A percentile compares a stretch with the other conserved stretches of the same genome.
These are phyloP conservation scores for Annulohypoxylon maeteangense DNA, from an alignment of 495 filamentous ascomycete genomes.

Conservation along the genomic window DNA sequence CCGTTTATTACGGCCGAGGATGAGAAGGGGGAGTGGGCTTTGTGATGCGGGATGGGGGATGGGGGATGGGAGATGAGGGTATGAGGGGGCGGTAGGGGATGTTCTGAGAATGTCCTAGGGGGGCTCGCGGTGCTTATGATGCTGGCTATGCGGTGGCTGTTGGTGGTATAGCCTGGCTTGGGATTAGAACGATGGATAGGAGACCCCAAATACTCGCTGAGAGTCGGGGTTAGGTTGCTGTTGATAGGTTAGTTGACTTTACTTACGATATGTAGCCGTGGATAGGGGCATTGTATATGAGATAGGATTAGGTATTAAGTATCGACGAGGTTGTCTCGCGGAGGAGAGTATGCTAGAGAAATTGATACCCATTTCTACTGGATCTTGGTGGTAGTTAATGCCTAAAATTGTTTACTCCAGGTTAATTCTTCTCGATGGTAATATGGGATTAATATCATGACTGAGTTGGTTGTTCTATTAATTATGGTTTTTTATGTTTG, in stretches of 20 bases:
- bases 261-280: constrained; percentile 11
- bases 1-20: constrained; percentile 82
- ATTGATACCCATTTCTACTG: constrained; percentile 38
- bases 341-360: constrained; percentile 36
- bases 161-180: neutral
- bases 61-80: neutral
- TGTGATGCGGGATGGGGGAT: constrained; percentile 54
- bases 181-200: neutral
- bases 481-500: too few species aligned
- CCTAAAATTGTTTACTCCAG: too few species aligned
- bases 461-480: too few species aligned
- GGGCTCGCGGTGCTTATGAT: neutral
- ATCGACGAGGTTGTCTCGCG: neutral
- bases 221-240: neutral
- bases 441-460: too few species aligned
- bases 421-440: too few species aligned
- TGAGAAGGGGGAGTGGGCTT: constrained; percentile 81
- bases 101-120: neutral
- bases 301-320: constrained; percentile 14
- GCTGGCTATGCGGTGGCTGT: neutral
- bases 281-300: constrained; percentile 20
- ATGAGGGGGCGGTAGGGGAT: neutral
- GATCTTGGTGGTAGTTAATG: neutral
- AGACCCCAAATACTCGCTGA: neutral
- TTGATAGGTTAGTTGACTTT: neutral